Evolutionary conservation across 257 asterid species (phyloP), one percentile per base, ranked within the genome.

Genomic region (Lycium ferocissimum): DNA sequence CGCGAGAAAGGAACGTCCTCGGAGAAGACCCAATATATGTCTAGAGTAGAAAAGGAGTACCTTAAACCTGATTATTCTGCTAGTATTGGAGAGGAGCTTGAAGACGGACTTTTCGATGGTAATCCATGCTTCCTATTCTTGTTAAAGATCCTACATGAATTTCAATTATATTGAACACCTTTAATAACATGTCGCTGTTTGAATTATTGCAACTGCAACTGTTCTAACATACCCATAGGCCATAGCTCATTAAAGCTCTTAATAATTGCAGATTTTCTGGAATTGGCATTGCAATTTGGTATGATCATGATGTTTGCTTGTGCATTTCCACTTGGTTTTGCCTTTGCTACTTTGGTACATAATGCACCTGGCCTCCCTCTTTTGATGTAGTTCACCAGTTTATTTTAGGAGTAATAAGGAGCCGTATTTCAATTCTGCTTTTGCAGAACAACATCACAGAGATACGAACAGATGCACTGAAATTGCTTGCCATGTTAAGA

Each of bases 261-360:
- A 88, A 53, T 83, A 38, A 56, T 79, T 76, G 89, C 97, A 96
- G 99, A 96, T 92, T 96, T 91, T 88, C 92, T 95, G 86, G 99
- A 96, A 94, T 75, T 96, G 88, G 98, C 94, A 22, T 84, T 96
- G 97, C 99, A 96, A 89, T 96, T 95, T 47, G 99, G 99, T 78
- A 91, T 93, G 97, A 89, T 92, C 90, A 96, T 94, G 98, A 96
- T 96, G 99, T 95, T 96, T 91, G 98, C 99, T 86, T 96, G 99
- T 88, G 99, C 98, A 84, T 95, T 95, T 85, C 99, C 99, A 38
- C 98, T 93, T 1, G 98, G 97, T 56, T 96, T 96, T 65, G 92
- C 97, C 90, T 95, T 96, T 79, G 98, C 98, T 33, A 90, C 93
- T 51, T 89, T 95, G 98, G 99, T 96, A 95, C 47, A 14, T 66